Conservation (phyloP, 257 asterid genomes). For the Leptodermis oblonga region DNA sequence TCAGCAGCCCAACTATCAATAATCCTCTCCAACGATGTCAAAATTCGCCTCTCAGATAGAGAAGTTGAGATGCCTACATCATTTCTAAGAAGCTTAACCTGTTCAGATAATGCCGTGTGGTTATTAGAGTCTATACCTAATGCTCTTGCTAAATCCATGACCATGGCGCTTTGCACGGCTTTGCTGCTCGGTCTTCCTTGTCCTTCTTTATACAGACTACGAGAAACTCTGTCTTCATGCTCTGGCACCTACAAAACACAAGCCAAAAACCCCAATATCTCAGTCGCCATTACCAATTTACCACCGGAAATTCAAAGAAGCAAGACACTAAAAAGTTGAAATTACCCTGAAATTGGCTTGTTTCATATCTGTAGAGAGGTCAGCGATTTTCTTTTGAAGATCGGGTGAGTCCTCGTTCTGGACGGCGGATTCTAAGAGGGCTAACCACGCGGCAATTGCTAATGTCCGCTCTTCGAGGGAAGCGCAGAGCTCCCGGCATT, state of each 20-base stretch:
- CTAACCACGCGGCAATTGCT: slow-evolving; percentile 25
- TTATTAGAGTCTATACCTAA: slow-evolving; percentile 24
- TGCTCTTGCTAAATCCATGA: slow-evolving; percentile 29
- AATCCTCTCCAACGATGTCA: slow-evolving; percentile 19
- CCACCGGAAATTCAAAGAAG: not conserved
- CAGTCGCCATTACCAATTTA: not conserved
- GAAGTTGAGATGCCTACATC: slow-evolving; percentile 20
- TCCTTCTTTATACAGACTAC: slow-evolving; percentile 21
- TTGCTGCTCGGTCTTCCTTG: slow-evolving; percentile 25
- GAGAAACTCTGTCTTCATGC: slow-evolving; percentile 23
- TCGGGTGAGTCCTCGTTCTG: slow-evolving; percentile 7
- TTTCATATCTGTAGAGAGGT: slow-evolving; percentile 30
- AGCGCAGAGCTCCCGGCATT: slow-evolving; percentile 17
- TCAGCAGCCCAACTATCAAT: slow-evolving; percentile 21
- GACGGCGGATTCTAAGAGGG: slow-evolving; percentile 20
- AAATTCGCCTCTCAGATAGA: slow-evolving; percentile 17
- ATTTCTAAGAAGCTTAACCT: slow-evolving; percentile 15
- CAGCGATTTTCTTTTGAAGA: slow-evolving; percentile 21
- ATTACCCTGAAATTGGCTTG: slow-evolving; percentile 23
- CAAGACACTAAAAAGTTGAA: not conserved
- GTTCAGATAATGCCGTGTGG: slow-evolving; percentile 16
- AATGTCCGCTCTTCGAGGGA: slow-evolving; percentile 27
- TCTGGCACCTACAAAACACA: slow-evolving; percentile 26
- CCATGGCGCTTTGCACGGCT: slow-evolving; percentile 30
- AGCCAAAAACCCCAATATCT: not conserved